These are phyloP conservation scores for Magnolia changhungtana DNA, from an alignment of 164 flowering plant genomes.

Conservation along the genomic window DNA sequence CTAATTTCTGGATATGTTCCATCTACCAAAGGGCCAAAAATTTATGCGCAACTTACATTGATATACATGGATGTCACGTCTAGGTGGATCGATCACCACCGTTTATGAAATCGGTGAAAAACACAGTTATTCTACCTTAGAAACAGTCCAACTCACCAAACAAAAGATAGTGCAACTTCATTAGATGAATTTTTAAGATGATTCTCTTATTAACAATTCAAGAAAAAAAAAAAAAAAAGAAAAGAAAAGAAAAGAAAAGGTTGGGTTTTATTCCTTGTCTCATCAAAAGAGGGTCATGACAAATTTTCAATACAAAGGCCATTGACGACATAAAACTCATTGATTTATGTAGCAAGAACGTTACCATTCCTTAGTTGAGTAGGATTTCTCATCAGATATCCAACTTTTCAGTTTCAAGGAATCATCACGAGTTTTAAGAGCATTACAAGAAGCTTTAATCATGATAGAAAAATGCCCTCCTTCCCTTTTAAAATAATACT, in stretches of 20 bases:
- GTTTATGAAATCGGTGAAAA: too few relatives aligned
- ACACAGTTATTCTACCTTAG: too few relatives aligned
- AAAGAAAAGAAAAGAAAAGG: neutral
- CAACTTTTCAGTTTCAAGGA: neutral
- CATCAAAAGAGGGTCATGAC: neutral
- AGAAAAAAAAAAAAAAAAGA: neutral
- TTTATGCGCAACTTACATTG: too few relatives aligned
- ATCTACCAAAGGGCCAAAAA: too few relatives aligned
- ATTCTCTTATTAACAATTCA: neutral
- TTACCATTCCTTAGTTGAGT: neutral
- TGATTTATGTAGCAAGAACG: neutral
- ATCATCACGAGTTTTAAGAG: neutral
- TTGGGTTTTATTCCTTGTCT: neutral
- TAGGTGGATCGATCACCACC: too few relatives aligned
- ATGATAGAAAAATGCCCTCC: neutral
- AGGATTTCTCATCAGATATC: neutral
- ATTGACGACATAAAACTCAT: neutral
- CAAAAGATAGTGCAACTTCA: neutral
- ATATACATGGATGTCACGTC: too few relatives aligned
- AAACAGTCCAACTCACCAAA: neutral
- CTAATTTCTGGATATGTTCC: too few relatives aligned
- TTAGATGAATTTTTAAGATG: neutral
- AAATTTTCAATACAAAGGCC: neutral
- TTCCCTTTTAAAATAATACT: neutral
- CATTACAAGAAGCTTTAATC: neutral